Evolutionary conservation across 306 rosid species (phyloP), one percentile per base, ranked within the genome.

Genomic region (Morella rubra): DNA sequence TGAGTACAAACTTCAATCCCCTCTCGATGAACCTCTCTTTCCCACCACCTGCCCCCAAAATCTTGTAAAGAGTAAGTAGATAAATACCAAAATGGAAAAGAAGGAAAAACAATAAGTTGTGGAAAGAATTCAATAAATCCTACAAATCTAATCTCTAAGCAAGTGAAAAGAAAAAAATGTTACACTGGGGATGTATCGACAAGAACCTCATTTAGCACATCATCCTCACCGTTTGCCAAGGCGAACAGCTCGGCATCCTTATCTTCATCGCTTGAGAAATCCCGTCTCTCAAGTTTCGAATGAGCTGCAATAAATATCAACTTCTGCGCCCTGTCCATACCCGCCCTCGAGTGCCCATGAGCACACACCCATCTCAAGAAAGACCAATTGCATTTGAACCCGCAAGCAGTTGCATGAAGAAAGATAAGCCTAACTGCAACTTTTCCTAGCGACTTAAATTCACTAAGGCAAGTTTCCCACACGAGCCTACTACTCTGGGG

Each of bases 91-190:
- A 53, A 71, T 53, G 66, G 50, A 22, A 60, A 50, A 20, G 20
- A 56, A 42, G 7, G 66, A 44, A 76, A 51, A 20, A 20, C 56
- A 69, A 49, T 55, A 67, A 78, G 81, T 55, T 75, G 87, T 55
- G 84, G 85, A 87, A 91, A 91, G 88, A 93, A 93, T 91, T 89
- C 89, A 93, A 91, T 88, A 87, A 86, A 82, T 89, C 62, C 84
- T 84, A 76, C 82, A 76, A 84, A 84, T 50, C 44, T 72, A 76
- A 72, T 44, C 71, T 81, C 84, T 82, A 80, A 70, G 54, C 12
- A 44, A 41, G 44, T 56, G 19, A 50, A 15, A 45, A 76, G 62
- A 75, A 83, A 32, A 32, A 73, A 71, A n/a, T 79, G 87, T 76
- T 83, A 86, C 84, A 81, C 84, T 16, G 89, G 81, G 77, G 88